Evolutionary conservation across 345 rosid genomes (phyloP).

Genomic region (Boechera divaricarpa): DNA sequence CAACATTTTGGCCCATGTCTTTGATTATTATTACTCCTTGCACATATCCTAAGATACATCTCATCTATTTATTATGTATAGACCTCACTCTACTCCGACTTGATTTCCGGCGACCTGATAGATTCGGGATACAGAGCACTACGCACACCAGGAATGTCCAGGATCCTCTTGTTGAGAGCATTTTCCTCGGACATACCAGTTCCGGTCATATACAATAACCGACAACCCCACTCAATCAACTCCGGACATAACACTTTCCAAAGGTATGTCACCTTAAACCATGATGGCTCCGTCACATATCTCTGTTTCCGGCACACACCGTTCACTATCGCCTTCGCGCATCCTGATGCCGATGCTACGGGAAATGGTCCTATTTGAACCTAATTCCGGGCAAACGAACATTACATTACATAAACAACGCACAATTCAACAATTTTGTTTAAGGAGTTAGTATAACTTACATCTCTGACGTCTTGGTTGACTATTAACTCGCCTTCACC

Average conservation of each 20-base stretch:
- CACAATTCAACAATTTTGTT: neutral
- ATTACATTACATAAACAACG: neutral
- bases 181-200: conserved; percentile 20
- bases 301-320: conserved; percentile 60
- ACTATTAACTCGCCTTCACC: conserved; percentile 51
- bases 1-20: neutral
- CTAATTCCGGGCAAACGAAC: conserved; percentile 20
- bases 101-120: conserved; percentile 41
- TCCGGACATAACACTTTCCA: conserved; percentile 67
- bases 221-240: conserved; percentile 49
- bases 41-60: neutral
- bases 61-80: neutral
- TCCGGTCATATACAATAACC: conserved; percentile 31
- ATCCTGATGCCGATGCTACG: conserved; percentile 40
- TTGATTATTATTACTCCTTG: neutral
- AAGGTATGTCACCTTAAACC: conserved; percentile 53
- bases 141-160: conserved; percentile 53
- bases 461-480: conserved; percentile 55
- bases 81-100: conserved; percentile 37
- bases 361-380: conserved; percentile 49
- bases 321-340: conserved; percentile 58
- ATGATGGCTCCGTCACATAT: conserved; percentile 55
- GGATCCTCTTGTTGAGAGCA: conserved; percentile 48
- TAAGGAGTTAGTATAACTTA: conserved; percentile 25
- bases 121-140: conserved; percentile 46